Conservation (phyloP, 345 rosid genomes). For the Carallia brachiata region DNA sequence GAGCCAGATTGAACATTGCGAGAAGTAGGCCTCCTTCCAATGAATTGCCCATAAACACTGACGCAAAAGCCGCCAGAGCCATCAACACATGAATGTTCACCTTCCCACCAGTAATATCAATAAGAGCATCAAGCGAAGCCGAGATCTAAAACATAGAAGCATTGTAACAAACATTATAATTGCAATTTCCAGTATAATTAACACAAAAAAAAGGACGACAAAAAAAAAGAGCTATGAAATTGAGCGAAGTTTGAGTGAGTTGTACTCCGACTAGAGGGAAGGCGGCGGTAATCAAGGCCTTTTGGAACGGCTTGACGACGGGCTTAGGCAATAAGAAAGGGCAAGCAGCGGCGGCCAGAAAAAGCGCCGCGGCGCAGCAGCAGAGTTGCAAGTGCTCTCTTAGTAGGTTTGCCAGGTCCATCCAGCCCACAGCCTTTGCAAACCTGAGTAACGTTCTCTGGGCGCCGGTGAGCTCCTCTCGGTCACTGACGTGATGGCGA, state of each 20-base stretch:
- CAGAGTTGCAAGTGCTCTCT: constrained; percentile 85
- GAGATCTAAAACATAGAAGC: constrained; percentile 52
- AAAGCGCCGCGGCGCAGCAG: constrained; percentile 70
- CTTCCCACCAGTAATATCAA: constrained; percentile 84
- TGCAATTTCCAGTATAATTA: too few species aligned
- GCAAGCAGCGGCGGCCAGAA: constrained; percentile 70
- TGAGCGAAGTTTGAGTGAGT: background rate
- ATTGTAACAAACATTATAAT: too few species aligned
- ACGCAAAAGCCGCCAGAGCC: constrained; percentile 97
- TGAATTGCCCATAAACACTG: constrained; percentile 87
- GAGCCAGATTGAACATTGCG: constrained; percentile 97
- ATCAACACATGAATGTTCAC: constrained; percentile 92
- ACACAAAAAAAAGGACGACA: background rate
- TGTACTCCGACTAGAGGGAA: constrained; percentile 93
- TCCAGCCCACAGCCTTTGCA: constrained; percentile 73
- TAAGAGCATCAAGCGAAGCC: constrained; percentile 85
- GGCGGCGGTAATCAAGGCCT: constrained; percentile 57
- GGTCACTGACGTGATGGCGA: constrained; percentile 39
- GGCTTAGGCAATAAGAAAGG: constrained; percentile 68
- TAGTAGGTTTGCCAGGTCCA: constrained; percentile 64
- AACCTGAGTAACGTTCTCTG: constrained; percentile 54
- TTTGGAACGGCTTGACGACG: constrained; percentile 58
- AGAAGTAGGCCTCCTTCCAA: constrained; percentile 96
- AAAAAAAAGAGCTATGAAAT: background rate
- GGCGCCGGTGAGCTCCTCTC: constrained; percentile 38